These are phyloP conservation scores for Malassezia brasiliensis DNA, from an alignment of 1,284 basidiomycete genomes.

Conservation along the genomic window DNA sequence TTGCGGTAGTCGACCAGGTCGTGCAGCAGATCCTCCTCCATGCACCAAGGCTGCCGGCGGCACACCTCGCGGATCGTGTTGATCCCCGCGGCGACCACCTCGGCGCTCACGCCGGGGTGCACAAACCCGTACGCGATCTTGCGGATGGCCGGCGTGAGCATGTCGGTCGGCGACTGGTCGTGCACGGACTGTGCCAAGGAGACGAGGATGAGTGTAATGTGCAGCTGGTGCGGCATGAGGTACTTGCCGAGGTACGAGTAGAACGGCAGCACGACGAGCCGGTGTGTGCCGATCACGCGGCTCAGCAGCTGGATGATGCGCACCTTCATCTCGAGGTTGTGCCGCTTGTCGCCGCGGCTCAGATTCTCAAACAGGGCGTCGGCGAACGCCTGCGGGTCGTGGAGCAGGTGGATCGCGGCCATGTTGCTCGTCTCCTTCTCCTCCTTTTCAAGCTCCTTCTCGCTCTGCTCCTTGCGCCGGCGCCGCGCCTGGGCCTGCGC, in stretches of 20 bases:
- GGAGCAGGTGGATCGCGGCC: conserved; percentile 80
- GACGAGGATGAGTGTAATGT: conserved; percentile 87
- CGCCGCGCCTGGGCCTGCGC: conserved; percentile 36
- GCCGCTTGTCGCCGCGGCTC: conserved; percentile 64
- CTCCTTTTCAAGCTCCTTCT: conserved; percentile 28
- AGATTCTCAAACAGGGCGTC: conserved; percentile 88
- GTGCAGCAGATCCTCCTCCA: conserved; percentile 82
- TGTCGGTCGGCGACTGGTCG: conserved; percentile 88
- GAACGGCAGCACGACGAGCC: conserved; percentile 86
- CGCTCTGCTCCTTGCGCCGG: conserved; percentile 26
- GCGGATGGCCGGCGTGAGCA: conserved; percentile 72
- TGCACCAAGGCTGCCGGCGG: conserved; percentile 81
- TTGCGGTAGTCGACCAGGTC: conserved; percentile 91
- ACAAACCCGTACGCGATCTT: conserved; percentile 94
- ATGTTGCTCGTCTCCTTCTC: conserved; percentile 59
- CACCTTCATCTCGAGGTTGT: conserved; percentile 87
- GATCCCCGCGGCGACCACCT: conserved; percentile 89
- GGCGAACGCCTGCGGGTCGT: conserved; percentile 90
- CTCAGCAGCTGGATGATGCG: conserved; percentile 93
- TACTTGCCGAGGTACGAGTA: conserved; percentile 92
- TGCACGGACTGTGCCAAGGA: conserved; percentile 91
- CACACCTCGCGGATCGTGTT: conserved; percentile 92
- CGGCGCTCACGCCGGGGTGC: conserved; percentile 88
- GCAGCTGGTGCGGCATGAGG: conserved; percentile 82
- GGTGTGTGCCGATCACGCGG: conserved; percentile 87